Conservation (phyloP, 176 grass and related monocot genomes). For the Oryza officinalis region DNA sequence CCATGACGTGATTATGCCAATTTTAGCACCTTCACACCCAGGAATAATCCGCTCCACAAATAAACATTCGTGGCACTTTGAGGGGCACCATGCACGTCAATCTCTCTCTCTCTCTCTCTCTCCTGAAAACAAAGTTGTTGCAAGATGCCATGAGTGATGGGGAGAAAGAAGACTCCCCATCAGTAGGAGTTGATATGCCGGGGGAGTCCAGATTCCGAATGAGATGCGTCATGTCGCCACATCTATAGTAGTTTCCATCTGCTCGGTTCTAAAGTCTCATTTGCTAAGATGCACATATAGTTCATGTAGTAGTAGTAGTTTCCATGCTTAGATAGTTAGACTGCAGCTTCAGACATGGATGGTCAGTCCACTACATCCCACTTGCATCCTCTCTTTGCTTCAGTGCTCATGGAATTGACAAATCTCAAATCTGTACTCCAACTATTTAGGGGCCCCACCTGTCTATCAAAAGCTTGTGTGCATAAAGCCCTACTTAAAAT, state of each 20-base stretch:
- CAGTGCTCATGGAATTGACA: neutral
- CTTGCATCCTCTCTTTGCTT: neutral
- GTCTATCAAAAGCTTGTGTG: neutral
- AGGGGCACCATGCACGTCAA: slow-evolving; percentile 5
- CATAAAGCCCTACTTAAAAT: neutral
- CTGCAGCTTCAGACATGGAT: neutral
- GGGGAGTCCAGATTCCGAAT: slow-evolving; percentile 26
- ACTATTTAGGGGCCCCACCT: neutral
- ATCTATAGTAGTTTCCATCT: slow-evolving; percentile 26
- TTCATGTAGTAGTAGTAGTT: neutral
- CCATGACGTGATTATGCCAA: neutral
- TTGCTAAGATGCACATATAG: neutral
- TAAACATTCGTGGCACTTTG: neutral
- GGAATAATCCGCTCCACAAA: slow-evolving; percentile 20
- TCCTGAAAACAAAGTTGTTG: neutral
- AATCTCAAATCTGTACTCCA: neutral
- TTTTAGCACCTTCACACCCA: slow-evolving; percentile 2
- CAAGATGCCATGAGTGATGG: slow-evolving; percentile 17
- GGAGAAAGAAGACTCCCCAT: slow-evolving; percentile 26
- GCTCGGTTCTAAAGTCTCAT: neutral
- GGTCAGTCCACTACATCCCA: neutral
- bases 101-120: neutral
- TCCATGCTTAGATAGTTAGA: neutral
- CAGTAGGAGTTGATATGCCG: slow-evolving; percentile 9
- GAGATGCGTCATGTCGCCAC: slow-evolving; percentile 12